Conservation (phyloP, 805 yeast species). For the Kodamaea restingae region DNA sequence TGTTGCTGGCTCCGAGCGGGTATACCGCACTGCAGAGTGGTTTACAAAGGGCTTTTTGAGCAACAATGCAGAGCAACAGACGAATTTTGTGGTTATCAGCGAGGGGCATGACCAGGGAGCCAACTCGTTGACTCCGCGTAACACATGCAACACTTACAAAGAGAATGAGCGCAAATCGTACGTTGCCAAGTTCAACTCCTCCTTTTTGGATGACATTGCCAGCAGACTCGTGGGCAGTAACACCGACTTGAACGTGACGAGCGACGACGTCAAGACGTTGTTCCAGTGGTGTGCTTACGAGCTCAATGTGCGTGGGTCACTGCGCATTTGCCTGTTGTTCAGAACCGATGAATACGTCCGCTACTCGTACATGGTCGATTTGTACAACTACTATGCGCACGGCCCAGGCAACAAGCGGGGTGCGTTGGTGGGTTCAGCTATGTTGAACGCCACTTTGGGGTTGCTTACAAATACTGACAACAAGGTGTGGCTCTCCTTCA, state of each 20-base stretch:
- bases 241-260: constrained; percentile 45
- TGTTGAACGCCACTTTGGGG: constrained; percentile 45
- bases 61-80: constrained; percentile 12
- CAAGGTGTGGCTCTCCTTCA: constrained; percentile 62
- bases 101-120: constrained; percentile 19
- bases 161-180: constrained; percentile 25
- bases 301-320: constrained; percentile 10
- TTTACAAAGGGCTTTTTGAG: constrained; percentile 26
- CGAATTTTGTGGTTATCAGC: constrained; percentile 10
- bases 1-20: constrained; percentile 21
- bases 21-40: constrained; percentile 18
- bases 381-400: constrained; percentile 53
- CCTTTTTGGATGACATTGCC: constrained; percentile 51
- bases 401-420: constrained; percentile 61
- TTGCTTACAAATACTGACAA: constrained; percentile 39
- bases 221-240: constrained; percentile 51
- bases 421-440: constrained; percentile 55
- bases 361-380: constrained; percentile 56
- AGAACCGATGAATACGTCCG: constrained; percentile 63
- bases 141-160: constrained; percentile 27
- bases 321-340: constrained; percentile 49
- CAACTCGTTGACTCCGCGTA: constrained; percentile 22
- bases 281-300: constrained; percentile 72
- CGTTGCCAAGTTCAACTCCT: constrained; percentile 25
- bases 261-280: constrained; percentile 47